Percentiles rank a stretch among this genome's conserved stretches.
phyloP scores from a whole-genome alignment of 768 basidiomycete species.

The Leccinum aurantiacum region DNA sequence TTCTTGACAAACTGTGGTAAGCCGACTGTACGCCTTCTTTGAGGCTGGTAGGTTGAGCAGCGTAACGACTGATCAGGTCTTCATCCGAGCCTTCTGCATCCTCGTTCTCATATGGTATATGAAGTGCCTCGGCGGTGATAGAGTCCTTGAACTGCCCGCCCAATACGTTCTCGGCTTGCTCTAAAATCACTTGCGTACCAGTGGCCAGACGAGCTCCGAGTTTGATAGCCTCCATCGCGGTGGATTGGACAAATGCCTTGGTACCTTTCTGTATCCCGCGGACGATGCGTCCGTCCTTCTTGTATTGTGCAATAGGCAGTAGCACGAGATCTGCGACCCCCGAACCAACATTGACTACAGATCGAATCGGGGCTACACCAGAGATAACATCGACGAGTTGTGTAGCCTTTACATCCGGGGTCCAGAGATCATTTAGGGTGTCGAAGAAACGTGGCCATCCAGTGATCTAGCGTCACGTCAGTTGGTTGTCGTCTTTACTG shows the following conservation, averaged over 20 bases:
- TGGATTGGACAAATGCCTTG: constrained; percentile 89
- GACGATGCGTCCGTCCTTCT: constrained; percentile 91
- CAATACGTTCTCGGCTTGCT: constrained; percentile 89
- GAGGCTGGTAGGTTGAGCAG: constrained; percentile 83
- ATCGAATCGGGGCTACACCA: constrained; percentile 94
- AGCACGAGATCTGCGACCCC: constrained; percentile 95
- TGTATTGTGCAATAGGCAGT: constrained; percentile 95
- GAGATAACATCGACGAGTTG: constrained; percentile 97
- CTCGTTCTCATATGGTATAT: constrained; percentile 39
- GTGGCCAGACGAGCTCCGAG: constrained; percentile 92
- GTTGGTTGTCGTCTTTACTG: not conserved
- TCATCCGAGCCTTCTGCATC: constrained; percentile 36
- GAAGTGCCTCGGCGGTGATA: constrained; percentile 67
- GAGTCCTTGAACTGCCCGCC: constrained; percentile 73
- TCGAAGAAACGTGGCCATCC: constrained; percentile 92
- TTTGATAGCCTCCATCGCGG: constrained; percentile 93
- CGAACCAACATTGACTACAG: constrained; percentile 95
- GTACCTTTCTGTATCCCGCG: constrained; percentile 94
- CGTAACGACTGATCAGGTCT: constrained; percentile 83
- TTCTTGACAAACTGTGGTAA: constrained; percentile 84
- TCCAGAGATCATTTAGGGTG: constrained; percentile 96
- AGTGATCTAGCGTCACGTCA: constrained; percentile 62
- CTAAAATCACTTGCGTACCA: constrained; percentile 96
- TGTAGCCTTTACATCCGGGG: constrained; percentile 98
- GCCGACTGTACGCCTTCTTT: constrained; percentile 88